Percentiles rank a stretch among this genome's conserved stretches.
Evolutionary conservation across 176 grass and related monocot genomes (phyloP).

Genomic region (Eremochloa ophiuroides): DNA sequence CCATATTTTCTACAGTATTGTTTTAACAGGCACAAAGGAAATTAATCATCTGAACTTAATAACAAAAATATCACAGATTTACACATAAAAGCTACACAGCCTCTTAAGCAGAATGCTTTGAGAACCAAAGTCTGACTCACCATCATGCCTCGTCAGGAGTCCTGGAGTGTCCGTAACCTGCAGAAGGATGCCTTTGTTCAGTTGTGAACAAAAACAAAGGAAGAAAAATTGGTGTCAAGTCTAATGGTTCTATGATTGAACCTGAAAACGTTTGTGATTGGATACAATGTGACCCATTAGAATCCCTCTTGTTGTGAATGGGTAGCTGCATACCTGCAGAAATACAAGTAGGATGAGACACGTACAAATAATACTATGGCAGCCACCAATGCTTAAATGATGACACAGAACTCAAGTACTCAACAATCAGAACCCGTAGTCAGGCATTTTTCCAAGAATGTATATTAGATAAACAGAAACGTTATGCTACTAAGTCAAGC

Average conservation of each 20-base stretch:
- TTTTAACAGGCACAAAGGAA: not conserved
- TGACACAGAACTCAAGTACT: not conserved
- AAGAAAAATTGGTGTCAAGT: not conserved
- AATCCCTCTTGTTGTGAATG: conserved; percentile 96
- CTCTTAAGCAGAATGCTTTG: not conserved
- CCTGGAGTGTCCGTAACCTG: conserved; percentile 98
- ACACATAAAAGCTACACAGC: not conserved
- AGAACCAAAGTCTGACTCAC: conserved; percentile 29
- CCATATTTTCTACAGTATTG: not conserved
- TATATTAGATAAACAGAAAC: not conserved
- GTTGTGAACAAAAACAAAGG: not conserved
- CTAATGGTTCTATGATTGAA: conserved; percentile 6
- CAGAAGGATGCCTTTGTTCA: conserved; percentile 28
- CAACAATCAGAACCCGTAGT: not conserved
- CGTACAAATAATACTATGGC: not conserved
- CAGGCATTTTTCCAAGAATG: not conserved
- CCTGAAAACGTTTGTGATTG: conserved; percentile 92
- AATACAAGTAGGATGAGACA: not conserved
- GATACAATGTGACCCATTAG: conserved; percentile 97
- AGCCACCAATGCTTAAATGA: not conserved
- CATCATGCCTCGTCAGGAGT: conserved; percentile 82
- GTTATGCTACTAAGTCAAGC: not conserved
- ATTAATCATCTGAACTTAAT: not conserved
- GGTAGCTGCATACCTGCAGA: conserved; percentile 91
- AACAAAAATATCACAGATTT: not conserved